Evolutionary conservation across 108 stramenopile species (phyloP), one percentile per base, ranked within the genome.

Genomic region (Schizochytrium sp.): DNA sequence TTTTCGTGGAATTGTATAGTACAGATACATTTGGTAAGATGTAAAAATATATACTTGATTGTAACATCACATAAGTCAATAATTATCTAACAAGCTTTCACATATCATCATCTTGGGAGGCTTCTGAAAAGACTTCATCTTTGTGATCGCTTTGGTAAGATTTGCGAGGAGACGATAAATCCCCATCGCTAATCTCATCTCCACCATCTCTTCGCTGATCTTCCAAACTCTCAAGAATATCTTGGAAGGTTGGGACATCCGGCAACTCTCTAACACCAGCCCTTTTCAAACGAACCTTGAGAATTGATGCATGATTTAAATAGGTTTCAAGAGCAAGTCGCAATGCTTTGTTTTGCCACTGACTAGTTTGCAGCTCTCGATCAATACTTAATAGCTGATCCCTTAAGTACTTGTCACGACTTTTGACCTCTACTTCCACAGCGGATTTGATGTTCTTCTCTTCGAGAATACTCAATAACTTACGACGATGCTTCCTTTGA

Each of bases 401-500:
- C 42, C 44, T 69, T 7, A 69, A 44, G 28, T 28, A 69, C 10
- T 8, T 15, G 64, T 69, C 64, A 8, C 64, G 64, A 44, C 64
- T 38, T 7, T 44, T 10, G 2, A 69, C 19, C 28, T 69, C 64
- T 69, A 44, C 7, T 44, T 69, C 64, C 42, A 38, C 64, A 5
- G 28, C 64, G 44, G 64, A 69, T 44, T 44, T 38, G 0, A 69
- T 69, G 44, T 69, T 15, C 2, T 44, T 38, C 64, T 69, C 42
- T 44, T 69, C 64, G 64, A 69, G 64, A 69, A 69, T 69, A 7
- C 64, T 44, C 19, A 69, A 44, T 28, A 69, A 8, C 28, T 44
- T 7, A 44, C 19, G 19, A 44, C 64, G 64, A 15, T 69, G 15
- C 15, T 69, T 44, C 19, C 5, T 44, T 15, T 69, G 12, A 7